Conservation (phyloP, 805 yeast genomes). For the Candida silvicultrix region DNA sequence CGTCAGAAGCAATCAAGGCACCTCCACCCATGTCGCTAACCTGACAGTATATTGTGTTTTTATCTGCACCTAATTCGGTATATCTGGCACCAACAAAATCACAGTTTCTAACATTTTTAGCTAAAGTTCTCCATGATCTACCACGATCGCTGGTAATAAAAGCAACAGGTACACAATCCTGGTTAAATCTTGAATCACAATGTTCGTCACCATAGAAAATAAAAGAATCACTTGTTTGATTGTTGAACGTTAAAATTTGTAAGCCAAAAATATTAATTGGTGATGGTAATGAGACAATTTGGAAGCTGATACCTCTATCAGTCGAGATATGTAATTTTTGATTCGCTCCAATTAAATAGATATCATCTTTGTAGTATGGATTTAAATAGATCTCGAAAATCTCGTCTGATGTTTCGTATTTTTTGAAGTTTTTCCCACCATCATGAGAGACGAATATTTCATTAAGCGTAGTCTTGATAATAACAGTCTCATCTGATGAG, state of each 20-base stretch:
- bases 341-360: conserved; percentile 10
- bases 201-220: conserved; percentile 62
- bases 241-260: conserved; percentile 56
- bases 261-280: conserved; percentile 42
- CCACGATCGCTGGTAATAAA: conserved; percentile 67
- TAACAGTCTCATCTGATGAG: conserved; percentile 51
- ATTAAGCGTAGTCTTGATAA: conserved; percentile 49
- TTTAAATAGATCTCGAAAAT: conserved; percentile 51
- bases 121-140: conserved; percentile 43
- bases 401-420: conserved; percentile 22
- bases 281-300: conserved; percentile 33
- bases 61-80: conserved; percentile 33
- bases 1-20: conserved; percentile 24
- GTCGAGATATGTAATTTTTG: conserved; percentile 42
- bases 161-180: conserved; percentile 48
- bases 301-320: conserved; percentile 50
- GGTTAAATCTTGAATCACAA: conserved; percentile 31
- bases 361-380: conserved; percentile 46
- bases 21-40: conserved; percentile 25
- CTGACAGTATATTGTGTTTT: conserved; percentile 60
- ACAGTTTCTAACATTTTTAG: conserved; percentile 51
- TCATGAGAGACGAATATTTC: conserved; percentile 60
- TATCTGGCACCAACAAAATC: conserved; percentile 49
- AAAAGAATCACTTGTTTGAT: conserved; percentile 41
- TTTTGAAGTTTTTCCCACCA: conserved; percentile 17